Conservation (phyloP, 129 eudicot species). For the Flaveria bidentis region DNA sequence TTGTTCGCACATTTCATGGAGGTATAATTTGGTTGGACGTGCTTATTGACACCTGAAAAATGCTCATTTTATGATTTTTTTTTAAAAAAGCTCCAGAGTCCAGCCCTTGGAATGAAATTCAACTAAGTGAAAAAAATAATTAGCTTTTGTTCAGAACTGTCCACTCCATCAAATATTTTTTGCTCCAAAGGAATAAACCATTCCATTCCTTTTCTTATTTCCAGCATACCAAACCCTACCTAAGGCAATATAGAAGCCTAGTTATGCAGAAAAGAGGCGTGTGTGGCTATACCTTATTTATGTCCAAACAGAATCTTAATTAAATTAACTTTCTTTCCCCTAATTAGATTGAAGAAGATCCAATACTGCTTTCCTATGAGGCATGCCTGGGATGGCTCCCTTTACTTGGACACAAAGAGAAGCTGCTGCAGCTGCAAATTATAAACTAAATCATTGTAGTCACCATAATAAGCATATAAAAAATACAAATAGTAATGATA, state of each 20-base stretch:
- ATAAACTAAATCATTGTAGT: constrained; percentile 10
- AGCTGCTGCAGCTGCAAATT: constrained; percentile 91
- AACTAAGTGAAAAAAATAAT: not conserved
- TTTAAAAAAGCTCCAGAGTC: not conserved
- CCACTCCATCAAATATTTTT: not conserved
- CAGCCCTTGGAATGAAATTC: not conserved
- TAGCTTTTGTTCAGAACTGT: not conserved
- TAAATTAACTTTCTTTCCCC: constrained; percentile 6
- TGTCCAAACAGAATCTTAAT: not conserved
- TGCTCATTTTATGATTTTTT: not conserved
- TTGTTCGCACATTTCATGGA: not conserved
- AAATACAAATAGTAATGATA: not conserved
- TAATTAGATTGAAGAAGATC: constrained; percentile 61
- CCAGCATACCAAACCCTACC: not conserved
- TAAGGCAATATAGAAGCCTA: not conserved
- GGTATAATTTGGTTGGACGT: not conserved
- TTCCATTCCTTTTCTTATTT: not conserved
- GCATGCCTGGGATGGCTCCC: constrained; percentile 99
- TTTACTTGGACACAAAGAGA: constrained; percentile 97
- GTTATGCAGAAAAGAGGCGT: not conserved
- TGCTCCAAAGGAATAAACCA: not conserved
- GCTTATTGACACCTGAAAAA: not conserved
- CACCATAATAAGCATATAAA: not conserved
- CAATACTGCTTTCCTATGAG: constrained; percentile 76
- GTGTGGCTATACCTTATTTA: constrained; percentile 38